A percentile compares a stretch with the other conserved stretches of the same genome.
These are phyloP conservation scores for Linum trigynum DNA, from an alignment of 345 rosid species.

Conservation along the genomic window DNA sequence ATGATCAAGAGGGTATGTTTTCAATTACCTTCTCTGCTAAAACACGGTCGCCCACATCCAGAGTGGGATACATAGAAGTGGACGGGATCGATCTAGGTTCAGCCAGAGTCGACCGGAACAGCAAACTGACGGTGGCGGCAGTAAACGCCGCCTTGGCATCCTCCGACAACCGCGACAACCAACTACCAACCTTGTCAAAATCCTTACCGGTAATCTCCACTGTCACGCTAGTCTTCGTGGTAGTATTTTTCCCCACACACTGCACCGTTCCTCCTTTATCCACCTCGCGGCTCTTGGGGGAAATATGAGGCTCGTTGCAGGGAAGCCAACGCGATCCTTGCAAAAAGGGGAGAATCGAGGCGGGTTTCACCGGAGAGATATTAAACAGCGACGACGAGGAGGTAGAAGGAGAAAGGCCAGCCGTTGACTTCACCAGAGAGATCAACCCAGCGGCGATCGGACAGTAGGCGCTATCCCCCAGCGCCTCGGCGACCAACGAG, in stretches of 20 bases:
- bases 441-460: constrained; percentile 44
- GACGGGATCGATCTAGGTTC: constrained; percentile 88
- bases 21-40: constrained; percentile 76
- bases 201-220: constrained; percentile 28
- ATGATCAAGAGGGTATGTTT: neutral
- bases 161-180: constrained; percentile 65
- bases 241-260: constrained; percentile 7
- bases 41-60: constrained; percentile 78
- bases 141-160: constrained; percentile 86
- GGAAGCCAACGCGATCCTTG: constrained; percentile 77
- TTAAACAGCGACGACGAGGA: constrained; percentile 25
- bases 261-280: constrained; percentile 36
- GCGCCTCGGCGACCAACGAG: constrained; percentile 38
- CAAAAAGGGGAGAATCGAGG: constrained; percentile 56
- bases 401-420: constrained; percentile 23
- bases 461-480: constrained; percentile 31
- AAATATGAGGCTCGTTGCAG: constrained; percentile 34
- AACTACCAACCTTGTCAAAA: constrained; percentile 28
- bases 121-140: constrained; percentile 61
- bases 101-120: constrained; percentile 68
- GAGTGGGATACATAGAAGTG: constrained; percentile 73
- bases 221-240: constrained; percentile 9
- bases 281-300: constrained; percentile 28
- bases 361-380: constrained; percentile 46
- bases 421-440: constrained; percentile 46